Conservation (phyloP, 768 basidiomycete genomes). For the Boletus sp. region DNA sequence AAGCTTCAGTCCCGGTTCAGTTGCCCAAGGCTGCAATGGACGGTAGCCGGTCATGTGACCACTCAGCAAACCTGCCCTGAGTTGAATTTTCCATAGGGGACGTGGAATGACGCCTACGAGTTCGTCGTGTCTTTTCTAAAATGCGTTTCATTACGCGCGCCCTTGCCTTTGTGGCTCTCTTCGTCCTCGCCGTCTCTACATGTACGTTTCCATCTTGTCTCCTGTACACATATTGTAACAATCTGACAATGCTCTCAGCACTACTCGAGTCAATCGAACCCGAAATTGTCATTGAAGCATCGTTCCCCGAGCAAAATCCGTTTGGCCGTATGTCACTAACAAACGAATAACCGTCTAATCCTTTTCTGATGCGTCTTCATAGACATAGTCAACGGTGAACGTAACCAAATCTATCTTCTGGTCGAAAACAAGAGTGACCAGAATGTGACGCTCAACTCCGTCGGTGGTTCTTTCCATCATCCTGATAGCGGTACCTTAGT, state of each 20-base stretch:
- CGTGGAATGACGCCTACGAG: slow-evolving; percentile 15
- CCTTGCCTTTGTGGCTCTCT: slow-evolving; percentile 28
- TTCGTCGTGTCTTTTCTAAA: not conserved
- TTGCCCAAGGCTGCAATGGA: no score
- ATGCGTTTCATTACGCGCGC: slow-evolving; percentile 38
- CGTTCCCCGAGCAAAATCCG: slow-evolving; percentile 69
- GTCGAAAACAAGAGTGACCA: slow-evolving; percentile 76
- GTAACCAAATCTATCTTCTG: slow-evolving; percentile 60
- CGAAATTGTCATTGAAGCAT: slow-evolving; percentile 51
- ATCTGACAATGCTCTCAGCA: slow-evolving; percentile 16
- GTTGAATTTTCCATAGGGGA: slow-evolving; percentile 20
- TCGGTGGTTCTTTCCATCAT: slow-evolving; percentile 68
- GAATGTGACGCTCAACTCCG: slow-evolving; percentile 64
- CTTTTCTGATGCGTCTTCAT: slow-evolving; percentile 10
- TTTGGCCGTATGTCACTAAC: slow-evolving; percentile 63
- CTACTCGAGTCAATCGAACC: slow-evolving; percentile 42
- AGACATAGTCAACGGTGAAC: slow-evolving; percentile 86
- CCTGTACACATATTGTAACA: not conserved
- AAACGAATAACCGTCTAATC: not conserved
- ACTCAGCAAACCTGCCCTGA: slow-evolving; percentile 27
- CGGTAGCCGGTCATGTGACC: slow-evolving; percentile 17
- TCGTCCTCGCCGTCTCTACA: slow-evolving; percentile 31
- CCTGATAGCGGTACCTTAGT: slow-evolving; percentile 60
- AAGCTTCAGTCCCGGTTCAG: no score
- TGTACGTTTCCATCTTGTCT: slow-evolving; percentile 17